Conservation (phyloP, 371 early-diverging fungal genomes). For the Mortierella sp. region DNA sequence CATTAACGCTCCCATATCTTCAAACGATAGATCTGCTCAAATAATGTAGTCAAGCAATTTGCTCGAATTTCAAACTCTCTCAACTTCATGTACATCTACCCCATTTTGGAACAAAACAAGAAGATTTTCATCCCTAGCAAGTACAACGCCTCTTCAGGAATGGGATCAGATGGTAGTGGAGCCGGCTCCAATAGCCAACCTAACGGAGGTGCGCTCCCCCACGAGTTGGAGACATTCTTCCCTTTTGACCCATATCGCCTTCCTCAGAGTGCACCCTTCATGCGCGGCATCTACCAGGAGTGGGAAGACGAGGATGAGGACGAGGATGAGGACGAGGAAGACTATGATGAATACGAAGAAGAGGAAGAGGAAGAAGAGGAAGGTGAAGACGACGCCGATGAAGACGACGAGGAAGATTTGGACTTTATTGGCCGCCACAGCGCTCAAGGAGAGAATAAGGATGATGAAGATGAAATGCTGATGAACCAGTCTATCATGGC, state of each 20-base stretch:
- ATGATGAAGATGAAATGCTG: constrained; percentile 58
- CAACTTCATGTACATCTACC: constrained; percentile 89
- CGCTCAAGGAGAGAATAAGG: constrained; percentile 41
- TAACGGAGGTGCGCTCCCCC: constrained; percentile 36
- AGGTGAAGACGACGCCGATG: constrained; percentile 25
- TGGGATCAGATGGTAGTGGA: constrained; percentile 16
- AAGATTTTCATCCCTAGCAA: constrained; percentile 59
- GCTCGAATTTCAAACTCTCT: constrained; percentile 81
- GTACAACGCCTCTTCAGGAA: constrained; percentile 13
- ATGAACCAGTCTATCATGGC: constrained; percentile 67
- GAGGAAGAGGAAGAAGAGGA: constrained; percentile 51
- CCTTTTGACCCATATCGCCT: constrained; percentile 96
- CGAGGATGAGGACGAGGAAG: constrained; percentile 63
- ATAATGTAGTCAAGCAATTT: constrained; percentile 88
- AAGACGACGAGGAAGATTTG: constrained; percentile 58
- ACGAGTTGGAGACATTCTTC: constrained; percentile 87
- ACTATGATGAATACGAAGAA: constrained; percentile 64
- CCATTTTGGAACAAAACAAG: constrained; percentile 79
- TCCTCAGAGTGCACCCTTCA: constrained; percentile 69
- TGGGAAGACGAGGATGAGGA: constrained; percentile 65
- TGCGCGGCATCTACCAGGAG: constrained; percentile 75
- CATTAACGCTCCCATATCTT: background rate
- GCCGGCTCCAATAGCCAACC: constrained; percentile 13
- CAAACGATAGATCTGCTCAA: constrained; percentile 72
- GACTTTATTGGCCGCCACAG: constrained; percentile 33